Evolutionary conservation across 441 rosid genomes (phyloP), one percentile per base, ranked within the genome.

Genomic region (Brassica balearica): DNA sequence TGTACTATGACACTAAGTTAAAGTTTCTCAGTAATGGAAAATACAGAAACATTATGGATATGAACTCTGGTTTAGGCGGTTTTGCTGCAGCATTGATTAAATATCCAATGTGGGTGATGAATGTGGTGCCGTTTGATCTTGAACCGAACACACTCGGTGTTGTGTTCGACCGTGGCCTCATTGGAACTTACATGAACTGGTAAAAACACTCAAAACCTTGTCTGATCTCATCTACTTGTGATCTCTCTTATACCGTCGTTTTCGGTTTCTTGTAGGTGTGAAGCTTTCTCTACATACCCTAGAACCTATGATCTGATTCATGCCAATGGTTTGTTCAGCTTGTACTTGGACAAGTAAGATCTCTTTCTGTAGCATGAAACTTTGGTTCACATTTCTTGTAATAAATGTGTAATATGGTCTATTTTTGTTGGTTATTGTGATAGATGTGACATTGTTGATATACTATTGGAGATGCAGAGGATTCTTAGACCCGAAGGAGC

Each of bases 181-280:
- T 88, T 61, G 96, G 93, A 71, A 87, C 93, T 38, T 89, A 89
- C 82, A 89, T 84, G 86, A 82, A 91, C 79, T 91, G 95, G 93
- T 91, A 85, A 82, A 34, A 84, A 1, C 79, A 65, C 56, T 46
- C 63, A 60, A 27, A 46, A 48, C 6, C 9, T 22, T 80, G 41
- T 19, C 68, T 51, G 0, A 51, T 79, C 8, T 60, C 62, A 58
- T 72, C 22, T 55, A 56, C 9, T 2, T 15, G 3, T 34, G 12
- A 25, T 62, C 34, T 69, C 71, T 77, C 7, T 36, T 6, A 71
- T 53, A 59, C 29, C 20, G 0, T 20, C 0, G 22, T 68, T 41
- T 4, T 12, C 5, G 27, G 11, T 56, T 38, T 65, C 59, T 71
- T 61, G 65, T 80, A 91, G 96, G 93, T 91, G 93, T 60, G 96